Conservation (phyloP, 2,329 filamentous ascomycete genomes). For the Ophiocordyceps camponoti-saundersi region DNA sequence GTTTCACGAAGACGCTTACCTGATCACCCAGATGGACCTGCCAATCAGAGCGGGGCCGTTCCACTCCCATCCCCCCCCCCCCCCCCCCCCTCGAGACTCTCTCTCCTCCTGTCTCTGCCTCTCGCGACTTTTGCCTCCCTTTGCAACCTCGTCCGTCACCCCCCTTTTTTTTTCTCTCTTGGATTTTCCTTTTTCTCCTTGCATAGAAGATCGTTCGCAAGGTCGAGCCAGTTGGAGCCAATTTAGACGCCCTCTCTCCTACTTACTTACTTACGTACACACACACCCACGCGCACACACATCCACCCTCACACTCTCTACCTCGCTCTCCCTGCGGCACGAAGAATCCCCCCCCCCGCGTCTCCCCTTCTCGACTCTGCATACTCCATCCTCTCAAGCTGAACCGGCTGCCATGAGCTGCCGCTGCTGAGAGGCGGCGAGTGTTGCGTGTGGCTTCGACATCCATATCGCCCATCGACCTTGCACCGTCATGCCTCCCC, state of each 20-base stretch:
- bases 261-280: too few species aligned
- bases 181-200: neutral
- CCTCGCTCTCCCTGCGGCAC: neutral
- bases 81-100: neutral
- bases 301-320: too few species aligned
- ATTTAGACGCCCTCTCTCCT: neutral
- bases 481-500: slow-evolving; percentile 15
- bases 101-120: neutral
- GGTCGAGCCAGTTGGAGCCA: neutral
- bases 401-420: slow-evolving; percentile 9
- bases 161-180: neutral
- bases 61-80: neutral
- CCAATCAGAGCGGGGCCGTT: neutral
- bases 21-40: neutral
- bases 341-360: neutral
- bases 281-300: too few species aligned
- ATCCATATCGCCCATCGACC: neutral
- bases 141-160: neutral
- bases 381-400: neutral
- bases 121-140: neutral
- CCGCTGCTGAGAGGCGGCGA: slow-evolving; percentile 5
- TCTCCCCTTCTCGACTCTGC: slow-evolving; percentile 1
- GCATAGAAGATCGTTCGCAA: neutral
- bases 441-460: neutral
- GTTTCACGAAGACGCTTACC: neutral